Evolutionary conservation across 129 eudicot genomes (phyloP), one percentile per base, ranked within the genome.

Genomic region (Saposhnikovia divaricata): DNA sequence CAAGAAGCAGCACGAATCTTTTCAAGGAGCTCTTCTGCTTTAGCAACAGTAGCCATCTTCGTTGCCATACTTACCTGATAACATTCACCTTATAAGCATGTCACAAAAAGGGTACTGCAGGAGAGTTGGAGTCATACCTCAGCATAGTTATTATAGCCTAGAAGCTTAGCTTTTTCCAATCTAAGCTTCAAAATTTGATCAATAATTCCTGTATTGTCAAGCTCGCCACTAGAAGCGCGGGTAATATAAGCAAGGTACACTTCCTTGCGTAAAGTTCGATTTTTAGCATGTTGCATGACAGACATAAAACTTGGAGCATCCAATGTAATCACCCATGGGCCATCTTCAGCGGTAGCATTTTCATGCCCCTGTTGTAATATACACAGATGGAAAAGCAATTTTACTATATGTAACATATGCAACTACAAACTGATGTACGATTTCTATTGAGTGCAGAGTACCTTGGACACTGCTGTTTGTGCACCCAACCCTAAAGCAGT

Each of bases 21-120:
- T 89, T 92, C 99, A n/a, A 95, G 90, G 80, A 95, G 97, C 85
- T 92, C 97, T 88, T 86, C 92, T 66, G 96, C 99, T 89, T 89
- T 92, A 74, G 88, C 90, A 82, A 95, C 95, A 46, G 97, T 95
- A 59, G 99, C 99, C 99, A 95, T 95, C 86, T 95, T 95, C 68
- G 90, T 90, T 47, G 96, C 96, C 99, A 95, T 92, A 87, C 99
- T 95, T 79, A 95, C 97, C 99, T 95, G 83, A 76, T 81, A 51
- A 76, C 25, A 74, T 69, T 23, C 23, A 47, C 72, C 71, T 72
- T 57, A 72, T 74, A 76, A 81, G 46, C 47, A 78, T 73, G 78
- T 80, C 69, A 3, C 34, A 38, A 31, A 81, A 40, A 16, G 48
- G 15, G n/a, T n/a, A 37, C 5, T 39, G 3, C 23, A 13, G 7